Evolutionary conservation across 2,329 filamentous ascomycete species (phyloP).

Genomic region (Arthroderma sp.): DNA sequence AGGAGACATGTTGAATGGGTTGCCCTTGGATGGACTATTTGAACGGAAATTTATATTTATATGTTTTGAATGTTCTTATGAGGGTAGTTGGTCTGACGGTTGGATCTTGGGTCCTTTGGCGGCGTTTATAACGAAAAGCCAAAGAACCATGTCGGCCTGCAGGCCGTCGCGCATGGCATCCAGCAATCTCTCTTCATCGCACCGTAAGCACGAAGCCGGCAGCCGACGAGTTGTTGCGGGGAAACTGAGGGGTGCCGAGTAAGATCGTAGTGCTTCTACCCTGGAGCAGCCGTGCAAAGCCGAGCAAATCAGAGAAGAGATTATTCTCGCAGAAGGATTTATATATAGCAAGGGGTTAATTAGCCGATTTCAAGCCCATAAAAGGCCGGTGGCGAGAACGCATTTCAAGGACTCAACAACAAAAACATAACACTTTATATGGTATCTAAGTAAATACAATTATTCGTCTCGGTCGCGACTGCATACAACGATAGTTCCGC

Average conservation of each 20-base stretch:
- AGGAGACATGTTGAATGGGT: constrained; percentile 16
- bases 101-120: not conserved
- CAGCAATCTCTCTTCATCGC: not conserved
- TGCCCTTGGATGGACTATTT: not conserved
- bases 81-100: not conserved
- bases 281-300: not conserved
- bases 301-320: too few species aligned
- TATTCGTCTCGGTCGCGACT: not conserved
- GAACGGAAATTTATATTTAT: not conserved
- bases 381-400: too few species aligned
- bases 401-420: too few species aligned
- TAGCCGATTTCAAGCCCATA: too few species aligned
- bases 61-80: not conserved
- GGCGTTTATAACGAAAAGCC: not conserved
- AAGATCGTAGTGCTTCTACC: not conserved
- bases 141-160: not conserved
- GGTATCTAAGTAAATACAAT: not conserved
- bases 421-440: too few species aligned
- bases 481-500: not conserved
- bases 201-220: not conserved
- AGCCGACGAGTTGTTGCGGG: not conserved
- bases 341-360: too few species aligned
- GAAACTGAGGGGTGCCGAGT: not conserved
- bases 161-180: not conserved
- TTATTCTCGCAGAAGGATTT: too few species aligned